Conservation (phyloP, 2,329 filamentous ascomycete species). For the Calonectria henricotiae region DNA sequence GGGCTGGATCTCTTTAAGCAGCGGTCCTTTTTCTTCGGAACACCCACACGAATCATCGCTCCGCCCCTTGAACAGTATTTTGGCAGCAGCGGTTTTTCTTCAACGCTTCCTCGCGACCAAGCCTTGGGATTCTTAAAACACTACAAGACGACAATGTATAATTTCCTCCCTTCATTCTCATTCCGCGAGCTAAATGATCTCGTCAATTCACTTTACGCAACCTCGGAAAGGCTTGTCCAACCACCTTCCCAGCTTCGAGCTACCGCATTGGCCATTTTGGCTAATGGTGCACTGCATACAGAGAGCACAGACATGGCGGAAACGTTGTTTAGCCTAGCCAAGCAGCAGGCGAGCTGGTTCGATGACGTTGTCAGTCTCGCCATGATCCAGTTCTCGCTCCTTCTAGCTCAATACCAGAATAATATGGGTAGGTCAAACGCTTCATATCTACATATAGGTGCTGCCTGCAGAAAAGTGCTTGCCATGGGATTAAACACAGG, state of each 20-base stretch:
- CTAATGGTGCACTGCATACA: neutral
- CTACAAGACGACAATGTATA: neutral
- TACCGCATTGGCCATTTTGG: neutral
- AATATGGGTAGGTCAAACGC: neutral
- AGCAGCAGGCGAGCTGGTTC: neutral
- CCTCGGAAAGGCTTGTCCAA: neutral
- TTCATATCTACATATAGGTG: neutral
- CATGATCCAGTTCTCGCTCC: neutral
- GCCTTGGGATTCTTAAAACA: neutral
- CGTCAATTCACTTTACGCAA: neutral
- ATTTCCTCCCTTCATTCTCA: neutral
- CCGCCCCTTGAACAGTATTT: neutral
- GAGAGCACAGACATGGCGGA: neutral
- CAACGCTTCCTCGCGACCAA: neutral
- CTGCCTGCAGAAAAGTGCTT: neutral
- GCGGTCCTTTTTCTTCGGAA: neutral
- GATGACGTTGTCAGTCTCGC: constrained; percentile 3
- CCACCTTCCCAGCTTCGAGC: neutral
- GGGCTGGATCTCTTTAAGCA: constrained; percentile 4
- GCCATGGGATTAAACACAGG: neutral
- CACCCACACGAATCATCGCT: neutral
- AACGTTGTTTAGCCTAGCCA: neutral
- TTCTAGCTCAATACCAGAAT: neutral
- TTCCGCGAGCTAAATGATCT: neutral
- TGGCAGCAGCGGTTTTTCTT: neutral